Percentiles rank a stretch among this genome's conserved stretches.
phyloP scores from a whole-genome alignment of 192 early-diverging fungal species.

The Neocallimastix lanati region DNA sequence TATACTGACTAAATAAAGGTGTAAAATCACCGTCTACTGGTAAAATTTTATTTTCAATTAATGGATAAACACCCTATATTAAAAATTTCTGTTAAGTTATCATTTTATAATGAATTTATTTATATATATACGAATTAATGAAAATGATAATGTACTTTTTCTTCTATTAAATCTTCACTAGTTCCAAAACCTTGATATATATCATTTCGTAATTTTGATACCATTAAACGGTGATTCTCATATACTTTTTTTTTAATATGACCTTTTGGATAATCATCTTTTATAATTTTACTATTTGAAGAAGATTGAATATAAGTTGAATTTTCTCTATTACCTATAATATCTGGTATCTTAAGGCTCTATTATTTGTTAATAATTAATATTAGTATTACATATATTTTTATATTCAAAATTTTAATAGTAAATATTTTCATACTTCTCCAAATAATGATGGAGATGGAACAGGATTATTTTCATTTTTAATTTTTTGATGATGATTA shows the following conservation, averaged over 20 bases:
- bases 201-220: not conserved
- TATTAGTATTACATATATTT: not conserved
- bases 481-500: not conserved
- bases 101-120: too few relatives aligned
- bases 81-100: too few relatives aligned
- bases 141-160: not conserved
- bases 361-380: not conserved
- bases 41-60: not conserved
- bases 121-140: too few relatives aligned
- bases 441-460: not conserved
- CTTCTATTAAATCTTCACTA: not conserved
- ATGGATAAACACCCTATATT: not conserved
- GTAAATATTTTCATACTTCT: not conserved
- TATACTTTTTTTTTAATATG: not conserved
- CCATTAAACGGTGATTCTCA: not conserved
- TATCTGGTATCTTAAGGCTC: not conserved
- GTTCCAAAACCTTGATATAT: not conserved
- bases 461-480: not conserved
- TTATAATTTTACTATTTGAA: not conserved
- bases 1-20: not conserved
- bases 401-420: too few relatives aligned
- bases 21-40: not conserved
- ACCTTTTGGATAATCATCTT: not conserved
- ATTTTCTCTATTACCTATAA: not conserved
- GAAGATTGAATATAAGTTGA: not conserved